Evolutionary conservation across 441 rosid genomes (phyloP).

Genomic region (Cnidoscolus chayamansa): DNA sequence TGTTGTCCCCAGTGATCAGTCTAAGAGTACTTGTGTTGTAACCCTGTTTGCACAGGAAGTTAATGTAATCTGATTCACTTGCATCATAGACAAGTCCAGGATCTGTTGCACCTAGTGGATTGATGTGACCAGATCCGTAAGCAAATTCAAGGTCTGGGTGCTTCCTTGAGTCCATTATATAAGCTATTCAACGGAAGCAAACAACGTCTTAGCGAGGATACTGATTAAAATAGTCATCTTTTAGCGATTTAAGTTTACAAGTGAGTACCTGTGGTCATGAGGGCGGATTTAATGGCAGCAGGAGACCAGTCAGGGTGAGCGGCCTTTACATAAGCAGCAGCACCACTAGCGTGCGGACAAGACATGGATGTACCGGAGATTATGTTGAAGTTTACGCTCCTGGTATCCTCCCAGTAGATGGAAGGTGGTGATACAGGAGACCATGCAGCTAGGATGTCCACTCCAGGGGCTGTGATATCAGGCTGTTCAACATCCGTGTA

Average conservation of each 20-base stretch:
- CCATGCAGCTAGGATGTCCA: slow-evolving; percentile 82
- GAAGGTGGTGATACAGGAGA: slow-evolving; percentile 29
- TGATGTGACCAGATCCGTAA: slow-evolving; percentile 65
- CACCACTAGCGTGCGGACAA: slow-evolving; percentile 72
- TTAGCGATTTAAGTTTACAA: too few relatives aligned
- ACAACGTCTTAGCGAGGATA: neutral
- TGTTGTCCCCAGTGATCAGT: slow-evolving; percentile 36
- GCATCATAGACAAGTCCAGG: slow-evolving; percentile 79
- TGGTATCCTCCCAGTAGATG: slow-evolving; percentile 33
- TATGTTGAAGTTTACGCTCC: slow-evolving; percentile 43
- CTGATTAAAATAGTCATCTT: too few relatives aligned
- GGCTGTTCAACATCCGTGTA: slow-evolving; percentile 45
- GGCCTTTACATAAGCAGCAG: slow-evolving; percentile 62
- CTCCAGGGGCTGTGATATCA: slow-evolving; percentile 86
- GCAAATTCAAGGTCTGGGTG: slow-evolving; percentile 57
- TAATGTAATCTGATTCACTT: slow-evolving; percentile 50
- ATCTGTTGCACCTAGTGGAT: slow-evolving; percentile 43
- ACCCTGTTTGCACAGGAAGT: slow-evolving; percentile 71
- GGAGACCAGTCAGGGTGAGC: slow-evolving; percentile 62
- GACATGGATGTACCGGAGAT: slow-evolving; percentile 90
- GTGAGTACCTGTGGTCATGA: slow-evolving; percentile 64
- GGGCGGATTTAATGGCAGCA: slow-evolving; percentile 68
- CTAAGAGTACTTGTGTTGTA: slow-evolving; percentile 44
- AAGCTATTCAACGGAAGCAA: slow-evolving; percentile 42
- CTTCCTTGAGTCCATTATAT: slow-evolving; percentile 51